Evolutionary conservation across 345 rosid species (phyloP).

Genomic region (Brassica cretica): DNA sequence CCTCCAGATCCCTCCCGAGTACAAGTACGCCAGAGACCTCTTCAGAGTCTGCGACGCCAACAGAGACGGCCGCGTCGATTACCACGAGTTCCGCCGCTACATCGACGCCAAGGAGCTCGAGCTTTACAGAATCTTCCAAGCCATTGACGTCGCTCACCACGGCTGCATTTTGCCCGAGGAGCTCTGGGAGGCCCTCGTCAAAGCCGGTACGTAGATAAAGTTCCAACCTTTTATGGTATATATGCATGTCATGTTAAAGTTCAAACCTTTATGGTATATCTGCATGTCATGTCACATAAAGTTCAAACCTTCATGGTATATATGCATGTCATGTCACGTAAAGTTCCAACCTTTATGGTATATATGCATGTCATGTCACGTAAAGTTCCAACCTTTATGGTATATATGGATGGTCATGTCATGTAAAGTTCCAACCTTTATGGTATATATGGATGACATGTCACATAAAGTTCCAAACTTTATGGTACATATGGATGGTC

Average conservation of each 20-base stretch:
- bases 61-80: conserved; percentile 87
- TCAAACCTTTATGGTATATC: neutral
- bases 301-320: neutral
- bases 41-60: conserved; percentile 84
- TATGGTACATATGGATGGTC: too few species aligned
- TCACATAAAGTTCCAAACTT: neutral
- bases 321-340: too few species aligned
- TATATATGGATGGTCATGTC: too few species aligned
- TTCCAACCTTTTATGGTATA: neutral
- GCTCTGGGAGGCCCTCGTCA: conserved; percentile 89
- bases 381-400: neutral
- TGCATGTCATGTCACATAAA: too few species aligned
- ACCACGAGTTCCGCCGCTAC: conserved; percentile 80
- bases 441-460: too few species aligned
- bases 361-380: too few species aligned
- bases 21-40: conserved; percentile 88
- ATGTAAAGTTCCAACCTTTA: neutral
- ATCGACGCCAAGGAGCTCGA: conserved; percentile 90
- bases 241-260: too few species aligned
- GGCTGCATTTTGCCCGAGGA: conserved; percentile 97
- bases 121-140: conserved; percentile 70
- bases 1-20: conserved; percentile 80
- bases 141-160: conserved; percentile 80
- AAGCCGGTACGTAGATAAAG: conserved; percentile 59
- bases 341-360: neutral